phyloP scores from a whole-genome alignment of 805 yeast genomes.

The Lachancea quebecensis region DNA sequence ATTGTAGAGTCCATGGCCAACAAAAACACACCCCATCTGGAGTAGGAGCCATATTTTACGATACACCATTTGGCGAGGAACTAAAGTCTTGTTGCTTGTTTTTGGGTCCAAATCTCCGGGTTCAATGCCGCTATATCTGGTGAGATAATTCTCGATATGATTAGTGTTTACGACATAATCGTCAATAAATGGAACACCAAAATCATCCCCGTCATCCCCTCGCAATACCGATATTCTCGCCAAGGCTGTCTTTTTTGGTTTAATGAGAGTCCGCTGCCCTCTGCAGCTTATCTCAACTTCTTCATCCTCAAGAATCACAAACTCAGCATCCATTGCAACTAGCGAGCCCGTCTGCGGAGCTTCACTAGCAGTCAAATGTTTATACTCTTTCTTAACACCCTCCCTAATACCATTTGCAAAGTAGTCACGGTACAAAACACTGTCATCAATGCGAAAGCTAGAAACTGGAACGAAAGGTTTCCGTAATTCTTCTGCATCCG shows the following conservation, averaged over 20 bases:
- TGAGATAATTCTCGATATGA: conserved; percentile 75
- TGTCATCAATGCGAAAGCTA: conserved; percentile 51
- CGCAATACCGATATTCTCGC: conserved; percentile 87
- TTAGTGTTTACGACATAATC: conserved; percentile 77
- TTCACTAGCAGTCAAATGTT: conserved; percentile 57
- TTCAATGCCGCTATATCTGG: conserved; percentile 89
- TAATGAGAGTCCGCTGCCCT: conserved; percentile 61
- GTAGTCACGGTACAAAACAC: conserved; percentile 65
- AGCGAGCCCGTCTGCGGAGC: conserved; percentile 70
- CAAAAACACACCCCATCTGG: conserved; percentile 83
- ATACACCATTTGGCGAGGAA: conserved; percentile 75
- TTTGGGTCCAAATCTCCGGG: conserved; percentile 80
- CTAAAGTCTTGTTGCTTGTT: conserved; percentile 60
- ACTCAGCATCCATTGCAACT: conserved; percentile 95
- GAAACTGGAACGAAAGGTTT: conserved; percentile 40
- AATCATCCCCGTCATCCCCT: conserved; percentile 56
- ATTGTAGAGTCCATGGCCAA: conserved; percentile 88
- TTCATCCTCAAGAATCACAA: conserved; percentile 76
- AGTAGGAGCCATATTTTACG: conserved; percentile 83
- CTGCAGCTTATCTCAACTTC: conserved; percentile 67
- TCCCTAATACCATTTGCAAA: conserved; percentile 64
- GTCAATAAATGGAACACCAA: conserved; percentile 80
- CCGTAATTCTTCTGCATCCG: conserved; percentile 39
- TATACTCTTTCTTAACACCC: conserved; percentile 53
- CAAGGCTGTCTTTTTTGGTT: conserved; percentile 68